Evolutionary conservation across 306 rosid genomes (phyloP).

Genomic region (Vigna nakashimae): DNA sequence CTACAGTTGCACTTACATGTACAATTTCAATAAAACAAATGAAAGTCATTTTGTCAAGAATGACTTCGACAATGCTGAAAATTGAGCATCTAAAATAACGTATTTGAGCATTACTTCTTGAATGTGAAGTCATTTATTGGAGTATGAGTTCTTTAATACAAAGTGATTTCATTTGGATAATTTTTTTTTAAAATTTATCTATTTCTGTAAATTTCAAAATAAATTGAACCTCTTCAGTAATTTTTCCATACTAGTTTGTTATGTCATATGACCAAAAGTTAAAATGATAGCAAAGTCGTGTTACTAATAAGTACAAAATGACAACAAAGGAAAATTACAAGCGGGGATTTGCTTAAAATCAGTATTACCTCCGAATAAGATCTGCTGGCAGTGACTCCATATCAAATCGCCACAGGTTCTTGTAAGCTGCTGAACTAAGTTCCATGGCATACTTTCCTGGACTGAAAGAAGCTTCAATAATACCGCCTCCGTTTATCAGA

Average conservation of each 20-base stretch:
- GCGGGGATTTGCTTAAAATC: not conserved
- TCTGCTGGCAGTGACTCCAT: conserved; percentile 92
- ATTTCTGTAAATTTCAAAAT: too few species aligned
- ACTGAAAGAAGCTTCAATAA: conserved; percentile 87
- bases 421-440: conserved; percentile 91
- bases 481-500: conserved; percentile 92
- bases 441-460: conserved; percentile 92
- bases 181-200: too few species aligned
- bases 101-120: too few species aligned
- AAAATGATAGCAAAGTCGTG: conserved; percentile 2
- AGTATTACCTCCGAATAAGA: conserved; percentile 80
- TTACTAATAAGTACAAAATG: not conserved
- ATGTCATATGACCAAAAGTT: not conserved
- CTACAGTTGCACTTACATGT: too few species aligned
- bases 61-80: too few species aligned
- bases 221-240: too few species aligned
- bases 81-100: too few species aligned
- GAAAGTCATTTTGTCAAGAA: too few species aligned
- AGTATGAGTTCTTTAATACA: too few species aligned
- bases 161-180: too few species aligned
- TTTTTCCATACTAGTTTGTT: not conserved
- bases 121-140: too few species aligned
- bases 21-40: too few species aligned
- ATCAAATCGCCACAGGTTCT: conserved; percentile 85
- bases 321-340: conserved; percentile 10